These are phyloP conservation scores for Casaregolazyma suthepensis DNA, from an alignment of 1,139 yeast species.

Conservation along the genomic window DNA sequence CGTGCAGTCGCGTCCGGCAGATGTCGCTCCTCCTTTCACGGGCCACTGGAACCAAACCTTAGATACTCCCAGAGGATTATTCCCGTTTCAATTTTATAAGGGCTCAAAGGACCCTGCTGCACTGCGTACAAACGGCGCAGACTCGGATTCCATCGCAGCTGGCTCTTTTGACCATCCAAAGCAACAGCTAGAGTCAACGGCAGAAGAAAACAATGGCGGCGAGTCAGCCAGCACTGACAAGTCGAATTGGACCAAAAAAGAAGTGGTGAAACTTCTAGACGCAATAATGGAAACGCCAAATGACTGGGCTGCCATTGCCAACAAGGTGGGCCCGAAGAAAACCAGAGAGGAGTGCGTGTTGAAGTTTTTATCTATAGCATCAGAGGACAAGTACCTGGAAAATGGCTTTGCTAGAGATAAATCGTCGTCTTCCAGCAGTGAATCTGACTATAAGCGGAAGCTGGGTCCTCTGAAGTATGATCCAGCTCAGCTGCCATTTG, in stretches of 20 bases:
- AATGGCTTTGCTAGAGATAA: conserved; percentile 17
- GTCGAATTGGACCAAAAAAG: conserved; percentile 57
- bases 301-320: conserved; percentile 68
- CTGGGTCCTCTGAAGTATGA: conserved; percentile 77
- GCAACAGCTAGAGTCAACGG: conserved; percentile 2
- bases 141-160: conserved; percentile 41
- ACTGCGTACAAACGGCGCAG: conserved; percentile 13
- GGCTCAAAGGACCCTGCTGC: conserved; percentile 30
- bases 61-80: conserved; percentile 92
- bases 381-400: conserved; percentile 65
- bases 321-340: conserved; percentile 51
- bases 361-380: conserved; percentile 75
- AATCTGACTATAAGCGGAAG: conserved; percentile 34
- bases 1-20: conserved; percentile 62
- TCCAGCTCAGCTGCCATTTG: conserved; percentile 62
- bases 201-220: not conserved
- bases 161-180: conserved; percentile 4
- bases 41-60: conserved; percentile 45
- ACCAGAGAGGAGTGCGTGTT: conserved; percentile 78
- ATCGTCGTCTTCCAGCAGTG: conserved; percentile 1
- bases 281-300: conserved; percentile 49
- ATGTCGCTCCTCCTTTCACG: conserved; percentile 63
- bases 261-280: conserved; percentile 50
- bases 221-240: conserved; percentile 27
- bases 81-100: conserved; percentile 66